A percentile compares a stretch with the other conserved stretches of the same genome.
Evolutionary conservation across 2,329 filamentous ascomycete species (phyloP).

Genomic region (Phyllosticta citrichinensis): DNA sequence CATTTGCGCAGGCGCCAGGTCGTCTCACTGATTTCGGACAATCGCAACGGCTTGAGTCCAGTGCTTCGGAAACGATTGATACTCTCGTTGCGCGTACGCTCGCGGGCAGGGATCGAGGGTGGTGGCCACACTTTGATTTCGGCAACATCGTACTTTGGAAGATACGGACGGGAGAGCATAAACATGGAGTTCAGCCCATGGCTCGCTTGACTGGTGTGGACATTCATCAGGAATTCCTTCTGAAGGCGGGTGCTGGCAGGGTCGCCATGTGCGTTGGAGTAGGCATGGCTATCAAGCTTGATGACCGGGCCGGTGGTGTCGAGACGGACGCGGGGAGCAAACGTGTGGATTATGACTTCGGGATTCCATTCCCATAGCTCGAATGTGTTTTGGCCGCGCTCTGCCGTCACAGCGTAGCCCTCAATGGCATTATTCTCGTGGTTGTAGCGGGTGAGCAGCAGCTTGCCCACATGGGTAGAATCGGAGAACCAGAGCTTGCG

Average conservation of each 20-base stretch:
- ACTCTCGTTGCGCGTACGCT: slow-evolving; percentile 46
- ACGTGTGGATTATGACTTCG: slow-evolving; percentile 60
- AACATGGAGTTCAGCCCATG: slow-evolving; percentile 54
- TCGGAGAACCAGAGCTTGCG: slow-evolving; percentile 84
- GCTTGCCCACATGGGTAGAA: slow-evolving; percentile 58
- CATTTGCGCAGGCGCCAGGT: slow-evolving; percentile 68
- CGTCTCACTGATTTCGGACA: slow-evolving; percentile 54
- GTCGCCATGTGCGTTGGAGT: slow-evolving; percentile 16
- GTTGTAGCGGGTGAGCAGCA: slow-evolving; percentile 71
- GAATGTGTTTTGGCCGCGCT: slow-evolving; percentile 45
- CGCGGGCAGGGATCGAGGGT: slow-evolving; percentile 52
- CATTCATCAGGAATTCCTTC: slow-evolving; percentile 43
- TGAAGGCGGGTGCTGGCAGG: slow-evolving; percentile 30
- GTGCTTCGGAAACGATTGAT: slow-evolving; percentile 33
- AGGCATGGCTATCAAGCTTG: slow-evolving; percentile 27
- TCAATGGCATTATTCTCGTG: slow-evolving; percentile 64
- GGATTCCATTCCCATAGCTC: slow-evolving; percentile 56
- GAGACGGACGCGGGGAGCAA: slow-evolving; percentile 59
- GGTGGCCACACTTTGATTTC: slow-evolving; percentile 60
- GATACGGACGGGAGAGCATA: slow-evolving; percentile 50
- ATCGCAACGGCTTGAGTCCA: slow-evolving; percentile 40
- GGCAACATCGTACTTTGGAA: slow-evolving; percentile 28
- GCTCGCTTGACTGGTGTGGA: slow-evolving; percentile 17
- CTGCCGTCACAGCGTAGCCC: slow-evolving; percentile 54
- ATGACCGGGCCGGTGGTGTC: slow-evolving; percentile 64